Conservation (phyloP, 2,329 filamentous ascomycete species). For the Colletotrichum sp. region DNA sequence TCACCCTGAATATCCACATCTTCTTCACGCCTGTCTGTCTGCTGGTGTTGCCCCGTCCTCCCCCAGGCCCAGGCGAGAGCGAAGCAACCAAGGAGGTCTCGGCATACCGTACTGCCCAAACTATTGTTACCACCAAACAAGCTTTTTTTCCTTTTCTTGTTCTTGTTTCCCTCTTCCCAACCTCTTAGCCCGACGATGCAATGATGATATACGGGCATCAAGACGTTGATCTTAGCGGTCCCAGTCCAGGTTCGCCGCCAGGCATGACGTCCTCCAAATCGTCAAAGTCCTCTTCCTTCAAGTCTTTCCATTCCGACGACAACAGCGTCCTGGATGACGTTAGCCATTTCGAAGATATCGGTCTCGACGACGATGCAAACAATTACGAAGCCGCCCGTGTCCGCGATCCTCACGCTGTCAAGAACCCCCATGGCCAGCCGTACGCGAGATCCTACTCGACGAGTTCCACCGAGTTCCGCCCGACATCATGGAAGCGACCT, state of each 20-base stretch:
- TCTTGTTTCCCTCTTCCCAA: background rate
- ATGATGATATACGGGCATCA: conserved; percentile 23
- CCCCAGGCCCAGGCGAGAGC: background rate
- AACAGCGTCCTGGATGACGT: conserved; percentile 73
- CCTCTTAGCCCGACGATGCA: conserved; percentile 3
- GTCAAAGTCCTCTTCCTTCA: conserved; percentile 88
- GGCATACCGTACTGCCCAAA: background rate
- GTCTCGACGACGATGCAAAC: conserved; percentile 69
- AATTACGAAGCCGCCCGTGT: conserved; percentile 30
- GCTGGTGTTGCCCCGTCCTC: conserved; percentile 14
- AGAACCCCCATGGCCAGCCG: conserved; percentile 17
- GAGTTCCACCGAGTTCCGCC: conserved; percentile 21
- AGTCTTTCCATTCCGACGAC: conserved; percentile 75
- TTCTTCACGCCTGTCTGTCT: background rate
- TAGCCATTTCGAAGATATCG: conserved; percentile 92
- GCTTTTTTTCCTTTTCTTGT: conserved; percentile 12
- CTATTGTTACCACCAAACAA: conserved; percentile 9
- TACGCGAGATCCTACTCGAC: conserved; percentile 19
- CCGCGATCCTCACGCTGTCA: conserved; percentile 32
- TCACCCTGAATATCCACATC: background rate
- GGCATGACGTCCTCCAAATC: conserved; percentile 85
- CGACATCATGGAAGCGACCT: conserved; percentile 10
- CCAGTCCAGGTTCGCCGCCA: conserved; percentile 61
- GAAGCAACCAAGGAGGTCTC: background rate
- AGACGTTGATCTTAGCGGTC: conserved; percentile 19